phyloP scores from a whole-genome alignment of 2,329 filamentous ascomycete genomes.

The Microdochium trichocladiopsis region DNA sequence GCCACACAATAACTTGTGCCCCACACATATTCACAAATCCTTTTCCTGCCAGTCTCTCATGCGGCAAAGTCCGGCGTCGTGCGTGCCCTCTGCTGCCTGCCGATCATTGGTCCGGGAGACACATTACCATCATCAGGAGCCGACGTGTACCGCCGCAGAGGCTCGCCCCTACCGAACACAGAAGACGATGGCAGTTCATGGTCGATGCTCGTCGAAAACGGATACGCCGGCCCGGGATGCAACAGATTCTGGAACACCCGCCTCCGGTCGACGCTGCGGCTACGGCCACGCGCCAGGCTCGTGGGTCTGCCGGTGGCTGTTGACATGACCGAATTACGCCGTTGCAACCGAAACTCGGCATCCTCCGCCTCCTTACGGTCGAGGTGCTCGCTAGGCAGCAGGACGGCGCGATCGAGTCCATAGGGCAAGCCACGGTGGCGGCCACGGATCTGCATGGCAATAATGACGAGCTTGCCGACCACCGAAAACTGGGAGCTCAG shows the following conservation, averaged over 20 bases:
- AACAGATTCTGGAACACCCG: conserved; percentile 16
- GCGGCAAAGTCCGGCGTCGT: background rate
- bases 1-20: background rate
- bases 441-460: conserved; percentile 64
- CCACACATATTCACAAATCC: too few relatives aligned
- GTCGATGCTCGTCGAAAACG: background rate
- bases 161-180: background rate
- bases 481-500: conserved; percentile 77
- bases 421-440: conserved; percentile 64
- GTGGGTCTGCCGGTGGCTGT: conserved; percentile 10
- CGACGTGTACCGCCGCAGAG: background rate
- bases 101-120: background rate
- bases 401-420: conserved; percentile 54
- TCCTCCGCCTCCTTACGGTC: conserved; percentile 46
- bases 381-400: conserved; percentile 50
- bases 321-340: conserved; percentile 27
- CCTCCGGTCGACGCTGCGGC: conserved; percentile 17
- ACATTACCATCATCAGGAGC: background rate
- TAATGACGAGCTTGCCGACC: conserved; percentile 62
- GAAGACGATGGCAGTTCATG: background rate
- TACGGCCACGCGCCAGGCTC: conserved; percentile 15
- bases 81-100: background rate
- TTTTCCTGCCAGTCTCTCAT: background rate
- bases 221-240: conserved; percentile 17
- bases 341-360: conserved; percentile 26